Evolutionary conservation across 176 grass and related monocot species (phyloP).

Genomic region (Eremochloa ophiuroides): DNA sequence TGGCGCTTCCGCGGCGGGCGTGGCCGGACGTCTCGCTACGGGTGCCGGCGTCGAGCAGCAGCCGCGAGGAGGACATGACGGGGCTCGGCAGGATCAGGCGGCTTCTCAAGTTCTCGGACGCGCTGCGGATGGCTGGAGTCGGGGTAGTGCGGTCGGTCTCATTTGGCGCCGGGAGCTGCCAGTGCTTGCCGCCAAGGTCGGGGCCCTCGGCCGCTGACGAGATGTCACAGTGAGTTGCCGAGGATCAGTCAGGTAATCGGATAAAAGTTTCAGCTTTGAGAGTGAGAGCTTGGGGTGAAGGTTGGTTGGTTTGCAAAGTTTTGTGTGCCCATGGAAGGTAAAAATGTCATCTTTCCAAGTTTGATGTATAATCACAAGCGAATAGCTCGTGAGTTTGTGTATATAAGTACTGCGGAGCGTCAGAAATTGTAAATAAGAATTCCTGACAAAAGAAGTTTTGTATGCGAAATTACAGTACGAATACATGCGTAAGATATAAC

Average conservation of each 20-base stretch:
- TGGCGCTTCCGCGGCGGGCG: conserved; percentile 18
- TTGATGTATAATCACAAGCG: background rate
- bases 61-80: conserved; percentile 16
- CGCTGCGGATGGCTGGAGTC: background rate
- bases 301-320: background rate
- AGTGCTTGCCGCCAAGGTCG: background rate
- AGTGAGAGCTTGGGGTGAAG: background rate
- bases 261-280: background rate
- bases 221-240: background rate
- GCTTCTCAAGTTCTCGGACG: conserved; percentile 19
- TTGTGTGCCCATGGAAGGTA: conserved; percentile 21
- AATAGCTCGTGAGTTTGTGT: conserved; percentile 19
- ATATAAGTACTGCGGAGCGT: conserved; percentile 9
- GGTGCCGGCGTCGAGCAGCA: conserved; percentile 23
- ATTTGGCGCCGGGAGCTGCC: conserved; percentile 1
- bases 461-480: background rate
- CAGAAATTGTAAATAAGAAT: conserved; percentile 50
- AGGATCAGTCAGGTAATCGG: background rate
- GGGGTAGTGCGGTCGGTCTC: conserved; percentile 14
- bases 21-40: conserved; percentile 23
- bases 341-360: conserved; percentile 16
- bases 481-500: background rate
- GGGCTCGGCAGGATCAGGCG: conserved; percentile 20
- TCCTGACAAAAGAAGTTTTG: conserved; percentile 13
- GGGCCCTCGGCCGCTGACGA: conserved; percentile 19